phyloP scores from a whole-genome alignment of 257 asterid species.

The Cynanchum wilfordii region DNA sequence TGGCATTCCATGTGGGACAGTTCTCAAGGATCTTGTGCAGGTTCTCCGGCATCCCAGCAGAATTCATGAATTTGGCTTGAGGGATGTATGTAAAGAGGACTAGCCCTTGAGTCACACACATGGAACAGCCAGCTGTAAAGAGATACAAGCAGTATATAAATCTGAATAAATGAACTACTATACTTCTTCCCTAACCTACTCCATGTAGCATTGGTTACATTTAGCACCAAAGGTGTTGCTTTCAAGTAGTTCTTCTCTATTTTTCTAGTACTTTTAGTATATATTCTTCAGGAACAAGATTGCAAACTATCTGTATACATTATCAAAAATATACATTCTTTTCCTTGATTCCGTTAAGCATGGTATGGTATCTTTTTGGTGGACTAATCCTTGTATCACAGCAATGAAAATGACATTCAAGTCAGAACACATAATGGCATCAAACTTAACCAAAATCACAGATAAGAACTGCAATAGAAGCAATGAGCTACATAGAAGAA shows the following conservation, averaged over 20 bases:
- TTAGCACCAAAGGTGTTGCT: conserved; percentile 20
- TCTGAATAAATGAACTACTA: conserved; percentile 8
- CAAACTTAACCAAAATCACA: background rate
- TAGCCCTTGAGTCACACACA: conserved; percentile 18
- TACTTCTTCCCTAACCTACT: background rate
- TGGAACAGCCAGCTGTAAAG: conserved; percentile 22
- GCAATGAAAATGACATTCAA: background rate
- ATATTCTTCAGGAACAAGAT: background rate
- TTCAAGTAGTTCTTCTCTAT: background rate
- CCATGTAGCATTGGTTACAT: conserved; percentile 3
- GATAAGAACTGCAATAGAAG: background rate
- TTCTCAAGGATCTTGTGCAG: conserved; percentile 2
- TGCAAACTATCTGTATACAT: background rate
- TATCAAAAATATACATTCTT: background rate
- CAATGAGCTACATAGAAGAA: background rate
- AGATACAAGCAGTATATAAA: conserved; percentile 19
- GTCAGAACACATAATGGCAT: background rate
- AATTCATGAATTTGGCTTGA: conserved; percentile 34
- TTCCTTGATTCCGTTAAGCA: background rate
- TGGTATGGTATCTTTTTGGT: background rate
- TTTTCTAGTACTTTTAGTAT: background rate
- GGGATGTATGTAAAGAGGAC: conserved; percentile 32
- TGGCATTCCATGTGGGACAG: background rate
- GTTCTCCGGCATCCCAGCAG: conserved; percentile 39
- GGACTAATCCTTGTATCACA: background rate